phyloP scores from a whole-genome alignment of 768 basidiomycete genomes.

The Tricholoma bakamatsutake region DNA sequence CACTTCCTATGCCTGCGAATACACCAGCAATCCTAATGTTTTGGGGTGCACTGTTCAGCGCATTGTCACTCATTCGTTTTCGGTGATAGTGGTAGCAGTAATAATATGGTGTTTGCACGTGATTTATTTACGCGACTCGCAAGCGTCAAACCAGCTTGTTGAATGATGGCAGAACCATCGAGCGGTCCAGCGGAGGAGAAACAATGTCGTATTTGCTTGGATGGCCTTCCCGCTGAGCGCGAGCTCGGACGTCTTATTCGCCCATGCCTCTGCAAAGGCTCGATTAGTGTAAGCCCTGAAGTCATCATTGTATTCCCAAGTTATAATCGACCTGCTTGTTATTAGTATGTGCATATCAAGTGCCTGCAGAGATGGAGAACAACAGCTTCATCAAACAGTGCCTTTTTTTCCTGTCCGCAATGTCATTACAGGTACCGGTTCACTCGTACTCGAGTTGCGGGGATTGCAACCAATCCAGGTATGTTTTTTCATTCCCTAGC shows the following conservation, averaged over 20 bases:
- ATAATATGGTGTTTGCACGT: background rate
- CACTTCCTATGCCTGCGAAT: slow-evolving; percentile 56
- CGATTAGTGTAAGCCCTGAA: slow-evolving; percentile 49
- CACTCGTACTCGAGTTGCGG: slow-evolving; percentile 61
- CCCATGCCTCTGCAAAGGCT: slow-evolving; percentile 76
- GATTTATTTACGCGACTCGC: background rate
- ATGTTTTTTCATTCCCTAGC: slow-evolving; percentile 15
- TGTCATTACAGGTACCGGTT: slow-evolving; percentile 77
- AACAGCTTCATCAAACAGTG: slow-evolving; percentile 50
- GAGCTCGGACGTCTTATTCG: slow-evolving; percentile 73
- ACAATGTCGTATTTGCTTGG: slow-evolving; percentile 83
- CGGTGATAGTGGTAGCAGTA: background rate
- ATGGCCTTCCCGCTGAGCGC: slow-evolving; percentile 52
- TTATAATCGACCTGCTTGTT: slow-evolving; percentile 13
- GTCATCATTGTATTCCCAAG: background rate
- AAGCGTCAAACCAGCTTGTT: background rate
- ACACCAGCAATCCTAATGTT: slow-evolving; percentile 47
- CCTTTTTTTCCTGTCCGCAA: slow-evolving; percentile 78
- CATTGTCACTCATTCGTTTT: slow-evolving; percentile 26
- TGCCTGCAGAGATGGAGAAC: slow-evolving; percentile 76
- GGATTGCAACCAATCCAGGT: slow-evolving; percentile 77
- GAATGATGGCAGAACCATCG: slow-evolving; percentile 11
- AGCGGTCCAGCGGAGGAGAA: slow-evolving; percentile 34
- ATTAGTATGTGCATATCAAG: slow-evolving; percentile 76
- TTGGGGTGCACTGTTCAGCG: slow-evolving; percentile 8